These are phyloP conservation scores for Pythium rhizo-oryzae DNA, from an alignment of 352 stramenopile species.

Conservation along the genomic window DNA sequence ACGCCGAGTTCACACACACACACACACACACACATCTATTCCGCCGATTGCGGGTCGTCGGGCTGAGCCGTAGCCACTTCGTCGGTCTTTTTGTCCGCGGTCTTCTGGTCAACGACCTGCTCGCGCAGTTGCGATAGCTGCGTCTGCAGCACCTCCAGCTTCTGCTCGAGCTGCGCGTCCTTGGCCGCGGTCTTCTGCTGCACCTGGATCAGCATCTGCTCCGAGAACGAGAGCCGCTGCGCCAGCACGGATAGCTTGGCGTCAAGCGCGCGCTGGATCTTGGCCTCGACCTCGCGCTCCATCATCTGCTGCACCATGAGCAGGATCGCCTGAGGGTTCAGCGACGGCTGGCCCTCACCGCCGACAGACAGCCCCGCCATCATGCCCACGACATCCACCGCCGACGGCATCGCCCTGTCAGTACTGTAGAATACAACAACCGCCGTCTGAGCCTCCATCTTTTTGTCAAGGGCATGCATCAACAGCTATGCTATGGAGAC, in stretches of 20 bases:
- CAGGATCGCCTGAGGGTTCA: conserved; percentile 50
- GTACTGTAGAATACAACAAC: no score
- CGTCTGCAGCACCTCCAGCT: conserved; percentile 46
- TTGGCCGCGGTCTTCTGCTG: conserved; percentile 57
- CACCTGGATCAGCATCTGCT: conserved; percentile 65
- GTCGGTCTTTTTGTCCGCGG: background rate
- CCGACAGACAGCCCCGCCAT: conserved; percentile 17
- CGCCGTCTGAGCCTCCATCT: no score
- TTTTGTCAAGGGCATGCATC: no score
- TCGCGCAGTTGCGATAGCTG: conserved; percentile 34
- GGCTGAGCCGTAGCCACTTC: background rate
- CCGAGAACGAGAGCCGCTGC: conserved; percentile 60
- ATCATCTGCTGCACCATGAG: conserved; percentile 61
- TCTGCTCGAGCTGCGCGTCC: conserved; percentile 38
- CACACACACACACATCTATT: background rate
- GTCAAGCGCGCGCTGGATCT: conserved; percentile 62
- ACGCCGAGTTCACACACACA: background rate
- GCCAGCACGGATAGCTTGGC: conserved; percentile 57
- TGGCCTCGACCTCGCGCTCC: conserved; percentile 66
- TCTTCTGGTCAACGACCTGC: background rate
- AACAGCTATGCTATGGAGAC: no score
- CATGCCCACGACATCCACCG: conserved; percentile 18
- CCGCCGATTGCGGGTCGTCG: background rate
- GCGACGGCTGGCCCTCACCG: background rate
- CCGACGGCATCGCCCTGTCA: conserved; percentile 7